phyloP scores from a whole-genome alignment of 2,329 filamentous ascomycete genomes.

The Colletotrichum coccodes region DNA sequence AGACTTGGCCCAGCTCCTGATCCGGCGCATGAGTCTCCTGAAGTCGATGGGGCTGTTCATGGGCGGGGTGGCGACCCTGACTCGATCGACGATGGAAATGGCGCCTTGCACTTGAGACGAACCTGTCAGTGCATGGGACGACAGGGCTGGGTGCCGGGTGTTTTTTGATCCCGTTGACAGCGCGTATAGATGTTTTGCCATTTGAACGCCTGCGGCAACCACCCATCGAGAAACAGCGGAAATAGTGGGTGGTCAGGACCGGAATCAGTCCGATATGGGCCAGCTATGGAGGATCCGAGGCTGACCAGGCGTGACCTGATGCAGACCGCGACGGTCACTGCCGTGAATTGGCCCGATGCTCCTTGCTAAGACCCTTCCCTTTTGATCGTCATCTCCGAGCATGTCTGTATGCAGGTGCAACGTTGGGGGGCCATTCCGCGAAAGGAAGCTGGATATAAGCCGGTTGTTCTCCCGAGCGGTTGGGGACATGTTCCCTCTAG shows the following conservation, averaged over 20 bases:
- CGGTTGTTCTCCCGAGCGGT: constrained; percentile 15
- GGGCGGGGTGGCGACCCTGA: constrained; percentile 14
- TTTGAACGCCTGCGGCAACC: not conserved
- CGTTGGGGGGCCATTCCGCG: not conserved
- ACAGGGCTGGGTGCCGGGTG: not conserved
- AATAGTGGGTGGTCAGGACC: constrained; percentile 3
- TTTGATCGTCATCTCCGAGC: constrained; percentile 24
- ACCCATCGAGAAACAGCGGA: constrained; percentile 1
- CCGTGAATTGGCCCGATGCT: not conserved
- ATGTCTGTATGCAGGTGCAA: constrained; percentile 15
- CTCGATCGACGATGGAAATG: constrained; percentile 21
- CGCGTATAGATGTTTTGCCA: not conserved
- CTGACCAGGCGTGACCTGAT: constrained; percentile 29
- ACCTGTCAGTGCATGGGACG: not conserved
- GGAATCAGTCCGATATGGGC: constrained; percentile 16
- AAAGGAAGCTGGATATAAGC: constrained; percentile 22
- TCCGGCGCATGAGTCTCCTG: constrained; percentile 15
- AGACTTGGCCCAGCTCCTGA: constrained; percentile 6
- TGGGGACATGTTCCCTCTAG: not conserved
- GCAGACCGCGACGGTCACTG: constrained; percentile 6
- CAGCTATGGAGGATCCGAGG: not conserved
- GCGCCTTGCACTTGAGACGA: not conserved
- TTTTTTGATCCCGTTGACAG: constrained; percentile 4
- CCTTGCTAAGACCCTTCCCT: constrained; percentile 1
- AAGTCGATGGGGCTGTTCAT: not conserved